These are phyloP conservation scores for Globisporangium barbulae DNA, from an alignment of 352 stramenopile species.

Conservation along the genomic window DNA sequence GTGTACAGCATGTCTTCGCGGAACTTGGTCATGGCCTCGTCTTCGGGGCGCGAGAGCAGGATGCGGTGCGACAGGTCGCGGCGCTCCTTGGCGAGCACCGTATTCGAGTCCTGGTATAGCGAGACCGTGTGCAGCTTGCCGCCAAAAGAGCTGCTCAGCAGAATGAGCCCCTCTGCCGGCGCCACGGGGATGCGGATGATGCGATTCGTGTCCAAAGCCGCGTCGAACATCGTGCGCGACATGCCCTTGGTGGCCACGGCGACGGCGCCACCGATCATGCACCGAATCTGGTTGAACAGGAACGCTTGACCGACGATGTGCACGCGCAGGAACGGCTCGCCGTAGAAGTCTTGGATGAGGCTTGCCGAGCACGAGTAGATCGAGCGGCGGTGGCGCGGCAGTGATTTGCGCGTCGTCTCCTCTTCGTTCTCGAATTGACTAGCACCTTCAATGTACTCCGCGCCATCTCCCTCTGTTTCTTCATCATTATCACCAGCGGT, in stretches of 20 bases:
- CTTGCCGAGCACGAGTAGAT: constrained; percentile 77
- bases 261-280: constrained; percentile 86
- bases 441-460: constrained; percentile 15
- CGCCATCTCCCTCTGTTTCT: constrained; percentile 19
- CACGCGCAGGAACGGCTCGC: constrained; percentile 65
- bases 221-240: constrained; percentile 58
- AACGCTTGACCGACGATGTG: constrained; percentile 83
- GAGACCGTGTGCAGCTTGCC: constrained; percentile 79
- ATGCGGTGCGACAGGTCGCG: constrained; percentile 55
- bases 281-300: constrained; percentile 89
- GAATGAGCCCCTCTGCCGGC: constrained; percentile 83
- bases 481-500: constrained; percentile 9
- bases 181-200: constrained; percentile 87
- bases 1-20: constrained; percentile 74
- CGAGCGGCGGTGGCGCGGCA: constrained; percentile 66
- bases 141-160: constrained; percentile 80
- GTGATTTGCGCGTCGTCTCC: constrained; percentile 42
- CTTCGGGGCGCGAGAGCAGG: constrained; percentile 46
- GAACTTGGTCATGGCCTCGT: constrained; percentile 56
- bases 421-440: constrained; percentile 44
- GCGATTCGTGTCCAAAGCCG: constrained; percentile 72
- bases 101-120: constrained; percentile 68
- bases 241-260: constrained; percentile 78
- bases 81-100: constrained; percentile 46
- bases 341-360: constrained; percentile 55